These are phyloP conservation scores for Thielaviopsis punctulata DNA, from an alignment of 2,329 filamentous ascomycete species.

Conservation along the genomic window DNA sequence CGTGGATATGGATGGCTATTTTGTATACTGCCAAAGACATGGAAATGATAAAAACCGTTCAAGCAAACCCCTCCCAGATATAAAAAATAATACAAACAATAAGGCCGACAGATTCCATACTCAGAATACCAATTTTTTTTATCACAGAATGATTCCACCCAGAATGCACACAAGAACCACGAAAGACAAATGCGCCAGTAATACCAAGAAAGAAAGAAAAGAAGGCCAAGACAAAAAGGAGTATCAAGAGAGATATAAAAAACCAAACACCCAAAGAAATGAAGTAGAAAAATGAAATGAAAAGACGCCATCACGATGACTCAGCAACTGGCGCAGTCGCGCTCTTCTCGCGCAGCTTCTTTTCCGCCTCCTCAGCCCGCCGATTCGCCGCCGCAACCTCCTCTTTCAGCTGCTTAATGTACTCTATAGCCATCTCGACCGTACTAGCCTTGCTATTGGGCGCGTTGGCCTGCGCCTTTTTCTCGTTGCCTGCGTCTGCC, in stretches of 20 bases:
- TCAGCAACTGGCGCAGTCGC: conserved; percentile 16
- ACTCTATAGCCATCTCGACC: conserved; percentile 91
- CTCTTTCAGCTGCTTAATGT: conserved; percentile 70
- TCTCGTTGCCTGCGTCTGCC: conserved; percentile 24
- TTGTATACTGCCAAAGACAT: no score
- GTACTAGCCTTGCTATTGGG: conserved; percentile 89
- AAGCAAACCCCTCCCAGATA: no score
- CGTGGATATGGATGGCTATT: no score
- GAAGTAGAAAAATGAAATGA: neutral
- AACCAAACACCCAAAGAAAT: neutral
- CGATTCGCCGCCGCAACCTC: conserved; percentile 50
- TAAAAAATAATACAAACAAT: neutral
- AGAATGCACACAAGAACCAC: neutral
- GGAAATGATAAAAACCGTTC: no score
- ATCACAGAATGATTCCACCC: neutral
- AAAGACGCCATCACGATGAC: neutral
- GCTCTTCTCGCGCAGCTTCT: conserved; percentile 27
- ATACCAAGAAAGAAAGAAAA: neutral
- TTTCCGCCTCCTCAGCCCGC: conserved; percentile 47
- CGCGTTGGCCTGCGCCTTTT: conserved; percentile 27
- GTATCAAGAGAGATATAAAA: neutral
- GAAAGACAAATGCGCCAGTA: neutral
- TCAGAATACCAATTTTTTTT: neutral
- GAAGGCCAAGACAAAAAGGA: no score
- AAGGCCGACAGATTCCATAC: neutral